These are phyloP conservation scores for Aspergillus coremiiformis DNA, from an alignment of 495 filamentous ascomycete genomes.

Conservation along the genomic window DNA sequence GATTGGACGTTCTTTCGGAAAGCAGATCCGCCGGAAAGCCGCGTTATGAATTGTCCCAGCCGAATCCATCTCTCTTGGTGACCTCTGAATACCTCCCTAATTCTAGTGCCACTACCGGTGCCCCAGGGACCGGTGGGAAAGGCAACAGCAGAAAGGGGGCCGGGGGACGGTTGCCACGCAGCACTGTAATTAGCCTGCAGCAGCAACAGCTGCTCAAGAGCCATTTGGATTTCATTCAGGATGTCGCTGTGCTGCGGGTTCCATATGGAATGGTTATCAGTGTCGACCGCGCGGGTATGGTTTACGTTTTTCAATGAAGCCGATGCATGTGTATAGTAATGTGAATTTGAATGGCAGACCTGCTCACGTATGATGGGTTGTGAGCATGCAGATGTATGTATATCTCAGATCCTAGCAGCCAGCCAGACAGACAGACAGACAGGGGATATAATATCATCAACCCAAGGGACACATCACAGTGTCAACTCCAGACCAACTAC, in stretches of 20 bases:
- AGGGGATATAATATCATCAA: too few species aligned
- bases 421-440: too few species aligned
- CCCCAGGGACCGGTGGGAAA: conserved; percentile 24
- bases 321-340: background rate
- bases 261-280: conserved; percentile 91
- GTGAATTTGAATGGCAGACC: too few species aligned
- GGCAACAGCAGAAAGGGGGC: conserved; percentile 29
- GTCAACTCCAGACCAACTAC: too few species aligned
- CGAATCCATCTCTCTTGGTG: conserved; percentile 58
- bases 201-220: conserved; percentile 79
- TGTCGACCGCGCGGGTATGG: conserved; percentile 83
- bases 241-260: conserved; percentile 78
- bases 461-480: too few species aligned
- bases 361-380: too few species aligned
- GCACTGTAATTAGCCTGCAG: conserved; percentile 80
- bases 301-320: conserved; percentile 74
- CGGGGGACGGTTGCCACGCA: conserved; percentile 53
- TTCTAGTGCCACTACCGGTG: conserved; percentile 26
- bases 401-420: too few species aligned
- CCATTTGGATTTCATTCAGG: conserved; percentile 82
- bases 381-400: too few species aligned
- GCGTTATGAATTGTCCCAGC: conserved; percentile 63
- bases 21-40: conserved; percentile 43
- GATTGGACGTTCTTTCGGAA: conserved; percentile 61
- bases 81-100: conserved; percentile 63